A percentile compares a stretch with the other conserved stretches of the same genome.
Evolutionary conservation across 192 early-diverging fungal species (phyloP).

Genomic region (Entrophospora sp.): DNA sequence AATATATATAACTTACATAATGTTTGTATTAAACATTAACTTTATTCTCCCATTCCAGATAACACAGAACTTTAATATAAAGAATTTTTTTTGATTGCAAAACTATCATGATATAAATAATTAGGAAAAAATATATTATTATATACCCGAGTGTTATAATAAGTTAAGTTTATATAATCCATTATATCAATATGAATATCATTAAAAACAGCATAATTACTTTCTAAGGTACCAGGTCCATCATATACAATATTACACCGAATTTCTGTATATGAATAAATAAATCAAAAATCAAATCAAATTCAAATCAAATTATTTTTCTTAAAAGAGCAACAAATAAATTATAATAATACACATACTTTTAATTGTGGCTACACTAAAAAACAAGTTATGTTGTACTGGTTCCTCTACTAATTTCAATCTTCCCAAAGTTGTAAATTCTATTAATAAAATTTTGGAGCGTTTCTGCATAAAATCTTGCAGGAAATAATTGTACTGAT

Average conservation of each 20-base stretch:
- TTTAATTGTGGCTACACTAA: constrained; percentile 93
- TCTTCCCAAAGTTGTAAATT: constrained; percentile 97
- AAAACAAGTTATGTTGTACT: constrained; percentile 78
- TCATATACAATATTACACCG: constrained; percentile 99
- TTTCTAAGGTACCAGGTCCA: constrained; percentile 82
- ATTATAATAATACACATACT: constrained; percentile 17
- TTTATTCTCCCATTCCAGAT: constrained; percentile 99
- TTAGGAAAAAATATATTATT: background rate
- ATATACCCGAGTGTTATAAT: constrained; percentile 69
- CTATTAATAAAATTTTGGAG: constrained; percentile 95
- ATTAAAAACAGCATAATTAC: constrained; percentile 89
- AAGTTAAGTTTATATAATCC: constrained; percentile 95
- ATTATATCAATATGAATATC: constrained; percentile 99
- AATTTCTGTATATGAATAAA: constrained; percentile 96
- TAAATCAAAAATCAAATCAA: constrained; percentile 33
- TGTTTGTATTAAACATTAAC: constrained; percentile 93
- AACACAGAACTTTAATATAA: constrained; percentile 64
- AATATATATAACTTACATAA: constrained; percentile 47
- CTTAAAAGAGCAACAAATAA: background rate
- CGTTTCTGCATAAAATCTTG: too few species aligned
- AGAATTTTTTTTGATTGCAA: too few species aligned
- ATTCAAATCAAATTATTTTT: too few species aligned
- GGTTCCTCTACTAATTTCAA: constrained; percentile 96
- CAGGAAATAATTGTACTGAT: too few species aligned
- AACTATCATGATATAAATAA: too few species aligned